Base-by-base conservation (phyloP, 2,329 filamentous ascomycete species). In the Cordyceps javanica region DNA sequence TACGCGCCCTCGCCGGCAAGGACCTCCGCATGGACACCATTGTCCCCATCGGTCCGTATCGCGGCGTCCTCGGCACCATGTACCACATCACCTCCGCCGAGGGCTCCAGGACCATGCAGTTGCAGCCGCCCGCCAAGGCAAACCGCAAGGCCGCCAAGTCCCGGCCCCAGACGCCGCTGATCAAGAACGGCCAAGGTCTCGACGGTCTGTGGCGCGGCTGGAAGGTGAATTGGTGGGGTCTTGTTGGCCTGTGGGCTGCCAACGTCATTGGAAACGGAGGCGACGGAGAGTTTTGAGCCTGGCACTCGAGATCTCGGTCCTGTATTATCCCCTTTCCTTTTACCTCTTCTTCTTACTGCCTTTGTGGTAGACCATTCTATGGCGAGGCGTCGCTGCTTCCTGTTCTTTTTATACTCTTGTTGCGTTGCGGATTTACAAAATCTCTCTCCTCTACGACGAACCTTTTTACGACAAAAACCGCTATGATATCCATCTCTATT, bases 41-140 rank as follows among this genome's bases (percentile, higher is more conserved):
- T 56, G 85, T 97, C 0, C 85, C 89, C 2, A 79, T 90, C 0
- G 92, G 91, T 2, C 83, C 83, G 4, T 99, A 96, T 70, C 79
- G 83, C 34, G 94, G 94, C n/a, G 80, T 96, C 1, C 70, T 94
- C n/a, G 90, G 91, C 3, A 97, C 93, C 2, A 92, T 97, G 82
- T 93, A 91, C 78, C 83, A 83, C 60, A 94, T 99, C 60, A 81
- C 89, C 1, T 81, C 87, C 36, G 89, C 95, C 65, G 94, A 99
- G 70, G 94, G 94, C 8, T 78, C 77, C 60, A 76, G 83, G 9
- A 72, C 79, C 63, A 71, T 78, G 38, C 65, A 75, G 51, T 64
- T 71, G 50, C 62, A 66, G 58, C 60, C 72, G 62, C 63, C 62
- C 38, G 62, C 70, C 63, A 70, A 68, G 59, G 68, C 69, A 59